Conservation (phyloP, 768 basidiomycete genomes). For the Mycena crocata region DNA sequence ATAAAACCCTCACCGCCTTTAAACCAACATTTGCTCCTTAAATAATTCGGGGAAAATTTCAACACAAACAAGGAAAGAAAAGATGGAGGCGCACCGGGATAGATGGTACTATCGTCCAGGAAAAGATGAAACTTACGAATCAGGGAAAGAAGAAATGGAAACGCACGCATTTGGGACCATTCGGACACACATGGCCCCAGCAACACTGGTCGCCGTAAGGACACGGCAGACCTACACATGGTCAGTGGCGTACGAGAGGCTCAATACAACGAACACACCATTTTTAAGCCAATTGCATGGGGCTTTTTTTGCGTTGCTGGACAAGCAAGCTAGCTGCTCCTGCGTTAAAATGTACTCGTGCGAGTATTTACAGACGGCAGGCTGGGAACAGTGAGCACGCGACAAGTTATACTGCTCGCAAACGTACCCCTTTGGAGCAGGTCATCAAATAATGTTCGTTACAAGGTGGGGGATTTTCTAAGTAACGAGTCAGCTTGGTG, state of each 20-base stretch:
- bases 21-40: slow-evolving; percentile 92
- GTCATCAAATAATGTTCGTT: slow-evolving; percentile 88
- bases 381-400: slow-evolving; percentile 47
- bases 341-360: slow-evolving; percentile 81
- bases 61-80: no score
- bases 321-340: slow-evolving; percentile 78
- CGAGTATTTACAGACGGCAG: slow-evolving; percentile 82
- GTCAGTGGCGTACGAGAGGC: not conserved
- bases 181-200: slow-evolving; percentile 88
- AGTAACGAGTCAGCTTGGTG: not conserved
- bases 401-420: no score
- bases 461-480: slow-evolving; percentile 87
- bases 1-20: slow-evolving; percentile 66
- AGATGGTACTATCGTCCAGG: slow-evolving; percentile 68
- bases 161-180: slow-evolving; percentile 69
- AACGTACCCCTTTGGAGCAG: slow-evolving; percentile 78
- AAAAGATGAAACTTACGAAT: not conserved
- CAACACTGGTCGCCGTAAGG: slow-evolving; percentile 83
- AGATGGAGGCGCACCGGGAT: slow-evolving; percentile 39
- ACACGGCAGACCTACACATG: slow-evolving; percentile 69
- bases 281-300: slow-evolving; percentile 89
- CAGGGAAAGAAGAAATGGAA: no score
- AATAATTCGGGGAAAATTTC: no score
- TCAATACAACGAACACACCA: slow-evolving; percentile 51
- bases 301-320: slow-evolving; percentile 85